Base-by-base conservation (phyloP, 495 filamentous ascomycete genomes). In the Xeromyces bisporus region DNA sequence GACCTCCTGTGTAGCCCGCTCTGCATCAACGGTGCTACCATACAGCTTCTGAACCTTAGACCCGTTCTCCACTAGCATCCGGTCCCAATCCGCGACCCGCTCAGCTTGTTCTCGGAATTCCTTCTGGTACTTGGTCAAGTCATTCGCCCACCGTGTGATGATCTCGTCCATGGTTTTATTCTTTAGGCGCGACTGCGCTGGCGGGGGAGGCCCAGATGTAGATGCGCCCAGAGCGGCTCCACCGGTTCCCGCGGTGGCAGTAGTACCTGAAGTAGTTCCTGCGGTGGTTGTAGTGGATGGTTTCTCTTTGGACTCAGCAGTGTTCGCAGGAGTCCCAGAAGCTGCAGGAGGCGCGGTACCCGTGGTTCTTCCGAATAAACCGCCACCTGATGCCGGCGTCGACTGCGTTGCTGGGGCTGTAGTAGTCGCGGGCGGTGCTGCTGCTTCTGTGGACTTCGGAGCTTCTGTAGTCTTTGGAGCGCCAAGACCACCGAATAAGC, bases 101-200 rank as follows among this genome's bases (percentile, higher is more conserved):
- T 73, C 55, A 0, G 91, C 91, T 47, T 94, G 84, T 2, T 73
- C 64, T 34, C 84, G 80, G 61, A 96, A 99, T 27, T 93, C 81
- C 47, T 87, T 84, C 48, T 94, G 86, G 47, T 96, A 93, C 45
- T 91, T 89, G 35, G 81, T 75, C 16, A 96, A 69, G 47, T 96
- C 89, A 0, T 81, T 77, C 0, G 89, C 89, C 91, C 91, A 99
- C 11, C 82, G 72, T n/a, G 80, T 93, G 44, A 99, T 84, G 41
- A 99, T 96, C 50, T 99, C 91, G 45, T 96, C 89, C 87, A 99
- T 96, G 1, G 87, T 91, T 60, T 92, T 96, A 49, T 93, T 92
- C 61, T 91, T 93, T 13, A 99, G 60, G 8, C 89, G 81, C 1
- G 87, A 87, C 42, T 82, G 69, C 13, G 76, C 68, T 10, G 69